Evolutionary conservation across 495 filamentous ascomycete genomes (phyloP), one percentile per base, ranked within the genome.

Genomic region (Penicillium samsonianum): DNA sequence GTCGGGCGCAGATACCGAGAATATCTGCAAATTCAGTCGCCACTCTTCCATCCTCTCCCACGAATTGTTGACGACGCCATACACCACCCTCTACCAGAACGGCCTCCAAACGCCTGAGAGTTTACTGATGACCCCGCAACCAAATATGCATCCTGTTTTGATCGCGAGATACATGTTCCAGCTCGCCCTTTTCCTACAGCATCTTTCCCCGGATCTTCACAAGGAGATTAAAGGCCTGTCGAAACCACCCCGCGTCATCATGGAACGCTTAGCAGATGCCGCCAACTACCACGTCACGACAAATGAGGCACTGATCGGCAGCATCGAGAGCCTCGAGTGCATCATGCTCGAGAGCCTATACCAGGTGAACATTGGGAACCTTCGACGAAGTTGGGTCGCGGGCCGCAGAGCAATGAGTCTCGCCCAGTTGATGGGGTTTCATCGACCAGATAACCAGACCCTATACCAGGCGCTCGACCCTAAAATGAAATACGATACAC

Each of bases 341-440:
- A 60, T 81, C 49, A 70, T 80, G 22, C 55, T 78, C 6, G 73
- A 80, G 58, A 59, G 65, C 31, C 50, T 75, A 40, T 81, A 69
- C 57, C 68, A 77, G n/a, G 60, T 57, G 11, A 75, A 78, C 55
- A 45, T 30, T 30, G 80, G 78, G 1, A 81, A 79, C 53, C 67
- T 81, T 1, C 75, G 73, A 33, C 59, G 66, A n/a, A 58, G 67
- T 1, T 79, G 72, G 77, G 26, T 76, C 8, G 44, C 66, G 6
- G 40, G 52, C 16, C 74, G 79, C n/a, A 59, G 78, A 51, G 80
- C 78, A 8, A 73, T 77, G 49, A 63, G 53, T 4, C 48, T 78
- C 1, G 62, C 64, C 11, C 71, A 80, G 55, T 59, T 79, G 55
- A 77, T 81, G 74, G 73, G 72, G 8, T 40, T 80, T 19, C 73